phyloP scores from a whole-genome alignment of 2,329 filamentous ascomycete genomes.

The Pseudofabraea citricarpa region DNA sequence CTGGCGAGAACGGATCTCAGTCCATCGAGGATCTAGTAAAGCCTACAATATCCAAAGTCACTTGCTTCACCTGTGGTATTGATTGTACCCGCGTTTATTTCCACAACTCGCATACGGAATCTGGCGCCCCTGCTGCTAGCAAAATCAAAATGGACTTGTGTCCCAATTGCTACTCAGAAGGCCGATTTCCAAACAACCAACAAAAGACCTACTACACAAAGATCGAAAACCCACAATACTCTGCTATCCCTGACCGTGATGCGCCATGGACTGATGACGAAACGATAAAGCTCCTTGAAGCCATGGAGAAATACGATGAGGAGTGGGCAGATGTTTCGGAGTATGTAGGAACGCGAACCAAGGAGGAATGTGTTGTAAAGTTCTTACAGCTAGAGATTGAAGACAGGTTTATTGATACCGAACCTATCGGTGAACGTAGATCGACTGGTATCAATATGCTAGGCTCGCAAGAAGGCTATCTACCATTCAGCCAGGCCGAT shows the following conservation, averaged over 20 bases:
- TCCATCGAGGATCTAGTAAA: constrained; percentile 58
- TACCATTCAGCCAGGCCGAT: constrained; percentile 88
- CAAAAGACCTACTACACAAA: constrained; percentile 78
- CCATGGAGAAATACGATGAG: constrained; percentile 86
- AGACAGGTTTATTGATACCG: constrained; percentile 89
- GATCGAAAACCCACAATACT: constrained; percentile 83
- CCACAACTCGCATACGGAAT: constrained; percentile 55
- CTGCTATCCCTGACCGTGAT: constrained; percentile 73
- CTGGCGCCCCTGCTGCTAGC: constrained; percentile 29
- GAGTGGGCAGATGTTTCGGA: constrained; percentile 93
- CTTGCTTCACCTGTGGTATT: constrained; percentile 88
- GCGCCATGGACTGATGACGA: constrained; percentile 90
- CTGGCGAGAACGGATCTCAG: constrained; percentile 30
- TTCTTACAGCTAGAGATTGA: constrained; percentile 97
- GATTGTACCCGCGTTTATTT: constrained; percentile 76
- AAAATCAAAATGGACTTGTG: constrained; percentile 81
- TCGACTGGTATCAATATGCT: constrained; percentile 60
- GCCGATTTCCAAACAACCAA: constrained; percentile 75
- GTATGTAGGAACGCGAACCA: constrained; percentile 84
- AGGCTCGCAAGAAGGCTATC: constrained; percentile 68
- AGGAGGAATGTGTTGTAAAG: constrained; percentile 94
- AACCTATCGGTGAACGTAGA: constrained; percentile 48
- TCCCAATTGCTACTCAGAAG: constrained; percentile 83
- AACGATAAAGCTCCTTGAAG: constrained; percentile 83
- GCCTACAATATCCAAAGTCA: constrained; percentile 61